These are phyloP conservation scores for Chlorella sp. DNA, from an alignment of 139 green algal genomes.

Conservation along the genomic window DNA sequence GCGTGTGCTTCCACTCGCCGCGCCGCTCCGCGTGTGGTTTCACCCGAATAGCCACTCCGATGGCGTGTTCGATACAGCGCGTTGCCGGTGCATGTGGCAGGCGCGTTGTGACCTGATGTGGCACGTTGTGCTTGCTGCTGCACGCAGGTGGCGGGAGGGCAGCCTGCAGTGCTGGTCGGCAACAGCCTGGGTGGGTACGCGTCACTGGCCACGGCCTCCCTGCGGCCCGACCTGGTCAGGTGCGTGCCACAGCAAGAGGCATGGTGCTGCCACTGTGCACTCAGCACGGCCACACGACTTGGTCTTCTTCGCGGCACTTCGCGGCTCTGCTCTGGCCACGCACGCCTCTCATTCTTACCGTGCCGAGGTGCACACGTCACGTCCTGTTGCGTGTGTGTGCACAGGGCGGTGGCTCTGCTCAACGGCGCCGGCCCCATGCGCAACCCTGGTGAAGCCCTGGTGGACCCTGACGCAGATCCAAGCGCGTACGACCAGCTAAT, in stretches of 20 bases:
- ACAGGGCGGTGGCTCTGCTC: conserved; percentile 56
- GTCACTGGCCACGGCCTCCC: conserved; percentile 31
- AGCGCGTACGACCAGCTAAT: not conserved
- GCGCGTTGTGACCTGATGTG: too few species aligned
- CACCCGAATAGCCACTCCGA: too few species aligned
- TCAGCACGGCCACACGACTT: not conserved
- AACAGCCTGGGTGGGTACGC: conserved; percentile 78
- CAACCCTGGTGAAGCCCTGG: conserved; percentile 15
- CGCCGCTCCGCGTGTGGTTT: too few species aligned
- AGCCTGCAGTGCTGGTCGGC: conserved; percentile 44
- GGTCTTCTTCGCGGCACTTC: not conserved
- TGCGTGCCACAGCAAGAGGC: conserved; percentile 13
- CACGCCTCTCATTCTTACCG: too few species aligned
- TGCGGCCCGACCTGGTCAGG: conserved; percentile 40
- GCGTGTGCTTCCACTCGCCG: too few species aligned
- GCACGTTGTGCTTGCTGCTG: too few species aligned
- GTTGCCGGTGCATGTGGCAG: too few species aligned
- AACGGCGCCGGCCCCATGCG: conserved; percentile 64
- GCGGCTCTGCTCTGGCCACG: not conserved
- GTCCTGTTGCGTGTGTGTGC: not conserved
- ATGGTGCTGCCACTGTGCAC: not conserved
- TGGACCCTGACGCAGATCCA: not conserved
- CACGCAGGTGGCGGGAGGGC: not conserved
- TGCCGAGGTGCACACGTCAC: not conserved
- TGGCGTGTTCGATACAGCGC: too few species aligned